A percentile compares a stretch with the other conserved stretches of the same genome.
phyloP scores from a whole-genome alignment of 2,329 filamentous ascomycete genomes.

The Torrubiellomyces zombiae region DNA sequence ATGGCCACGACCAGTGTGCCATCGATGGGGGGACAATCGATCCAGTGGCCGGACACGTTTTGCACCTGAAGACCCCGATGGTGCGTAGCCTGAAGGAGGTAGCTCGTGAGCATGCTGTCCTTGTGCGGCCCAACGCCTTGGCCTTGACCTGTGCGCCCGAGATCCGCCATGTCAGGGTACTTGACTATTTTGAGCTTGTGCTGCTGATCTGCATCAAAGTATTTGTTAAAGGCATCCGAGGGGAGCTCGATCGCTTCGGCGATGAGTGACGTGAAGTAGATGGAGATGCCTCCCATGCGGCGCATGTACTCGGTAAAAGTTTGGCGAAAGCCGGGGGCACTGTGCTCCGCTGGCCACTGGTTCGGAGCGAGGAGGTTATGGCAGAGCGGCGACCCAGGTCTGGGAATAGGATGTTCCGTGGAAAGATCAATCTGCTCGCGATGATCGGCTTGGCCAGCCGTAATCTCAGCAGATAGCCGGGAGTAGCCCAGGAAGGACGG shows the following conservation, averaged over 20 bases:
- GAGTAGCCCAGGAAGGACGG: conserved; percentile 57
- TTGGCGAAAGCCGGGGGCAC: conserved; percentile 50
- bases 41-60: conserved; percentile 62
- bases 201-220: conserved; percentile 60
- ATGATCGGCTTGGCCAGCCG: conserved; percentile 60
- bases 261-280: conserved; percentile 62
- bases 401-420: conserved; percentile 55
- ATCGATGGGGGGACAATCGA: conserved; percentile 60
- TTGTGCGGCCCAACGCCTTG: conserved; percentile 67
- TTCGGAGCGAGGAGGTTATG: conserved; percentile 61
- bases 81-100: conserved; percentile 62
- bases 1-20: conserved; percentile 77
- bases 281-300: conserved; percentile 56
- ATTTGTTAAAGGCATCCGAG: conserved; percentile 52
- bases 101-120: conserved; percentile 69
- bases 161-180: conserved; percentile 56
- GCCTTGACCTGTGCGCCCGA: conserved; percentile 30
- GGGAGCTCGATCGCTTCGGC: conserved; percentile 69
- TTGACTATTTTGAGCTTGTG: conserved; percentile 85
- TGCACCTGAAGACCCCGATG: conserved; percentile 71
- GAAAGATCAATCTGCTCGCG: conserved; percentile 78
- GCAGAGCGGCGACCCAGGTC: conserved; percentile 46
- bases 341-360: conserved; percentile 55
- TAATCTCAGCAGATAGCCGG: conserved; percentile 49
- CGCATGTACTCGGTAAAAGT: conserved; percentile 61